Percentiles rank a stretch among this genome's conserved stretches.
These are phyloP conservation scores for Amesomyces nigricolor DNA, from an alignment of 2,329 filamentous ascomycete genomes.

Conservation along the genomic window DNA sequence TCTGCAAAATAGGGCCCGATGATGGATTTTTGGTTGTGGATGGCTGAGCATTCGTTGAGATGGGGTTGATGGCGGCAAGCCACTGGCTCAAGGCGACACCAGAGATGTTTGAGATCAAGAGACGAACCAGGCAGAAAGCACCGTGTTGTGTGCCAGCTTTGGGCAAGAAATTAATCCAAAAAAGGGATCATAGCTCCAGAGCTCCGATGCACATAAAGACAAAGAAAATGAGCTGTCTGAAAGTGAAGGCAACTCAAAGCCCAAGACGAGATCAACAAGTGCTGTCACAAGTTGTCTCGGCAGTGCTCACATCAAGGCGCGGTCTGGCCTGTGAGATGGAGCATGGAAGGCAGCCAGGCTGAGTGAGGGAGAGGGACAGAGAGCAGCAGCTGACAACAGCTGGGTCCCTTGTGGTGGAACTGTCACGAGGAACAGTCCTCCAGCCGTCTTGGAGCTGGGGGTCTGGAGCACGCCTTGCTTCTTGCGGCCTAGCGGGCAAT, in stretches of 20 bases:
- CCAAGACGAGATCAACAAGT: too few relatives aligned
- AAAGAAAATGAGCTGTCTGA: background rate
- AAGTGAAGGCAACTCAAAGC: background rate
- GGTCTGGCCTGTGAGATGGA: too few relatives aligned
- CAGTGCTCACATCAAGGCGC: too few relatives aligned
- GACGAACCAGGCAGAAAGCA: background rate
- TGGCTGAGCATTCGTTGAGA: background rate
- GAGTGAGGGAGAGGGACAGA: too few relatives aligned
- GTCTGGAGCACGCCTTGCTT: conserved; percentile 8
- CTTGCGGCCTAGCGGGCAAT: conserved; percentile 10
- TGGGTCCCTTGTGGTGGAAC: background rate
- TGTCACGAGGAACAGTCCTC: background rate
- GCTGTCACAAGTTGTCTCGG: too few relatives aligned
- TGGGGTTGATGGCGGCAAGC: background rate
- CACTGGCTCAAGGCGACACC: background rate
- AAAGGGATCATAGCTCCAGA: background rate
- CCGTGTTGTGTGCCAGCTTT: background rate
- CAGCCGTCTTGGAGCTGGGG: conserved; percentile 6
- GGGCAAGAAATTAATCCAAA: background rate
- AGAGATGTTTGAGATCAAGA: background rate
- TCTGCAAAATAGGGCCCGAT: background rate
- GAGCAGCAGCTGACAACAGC: conserved; percentile 1
- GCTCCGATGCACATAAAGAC: background rate
- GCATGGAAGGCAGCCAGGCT: too few relatives aligned
- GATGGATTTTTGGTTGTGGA: background rate